Percentiles rank a stretch among this genome's conserved stretches.
phyloP scores from a whole-genome alignment of 73 alveolate genomes.

The Paraurostyla sp. region DNA sequence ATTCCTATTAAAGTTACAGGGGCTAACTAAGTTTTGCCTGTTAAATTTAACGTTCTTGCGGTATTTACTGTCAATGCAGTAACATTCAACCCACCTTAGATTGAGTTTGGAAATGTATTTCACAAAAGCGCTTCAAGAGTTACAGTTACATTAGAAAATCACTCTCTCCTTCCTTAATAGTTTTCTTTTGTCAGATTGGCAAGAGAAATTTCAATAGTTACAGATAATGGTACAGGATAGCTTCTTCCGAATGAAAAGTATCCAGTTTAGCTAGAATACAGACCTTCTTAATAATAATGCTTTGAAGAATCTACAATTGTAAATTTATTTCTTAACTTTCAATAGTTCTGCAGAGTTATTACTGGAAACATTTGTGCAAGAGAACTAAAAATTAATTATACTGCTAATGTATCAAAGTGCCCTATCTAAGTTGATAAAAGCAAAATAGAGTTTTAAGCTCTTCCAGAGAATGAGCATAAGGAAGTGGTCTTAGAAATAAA shows the following conservation, averaged over 20 bases:
- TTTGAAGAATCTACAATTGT: conserved; percentile 79
- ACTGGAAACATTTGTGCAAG: conserved; percentile 91
- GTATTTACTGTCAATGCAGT: conserved; percentile 82
- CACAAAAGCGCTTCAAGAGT: conserved; percentile 90
- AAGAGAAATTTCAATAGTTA: conserved; percentile 88
- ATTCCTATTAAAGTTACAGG: conserved; percentile 92
- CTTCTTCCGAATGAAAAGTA: conserved; percentile 91
- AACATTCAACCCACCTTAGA: conserved; percentile 81
- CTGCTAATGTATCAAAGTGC: conserved; percentile 84
- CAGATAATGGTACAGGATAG: conserved; percentile 92
- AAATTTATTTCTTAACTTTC: neutral
- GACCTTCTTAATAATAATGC: conserved; percentile 79
- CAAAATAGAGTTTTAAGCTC: conserved; percentile 85
- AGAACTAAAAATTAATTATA: conserved; percentile 81
- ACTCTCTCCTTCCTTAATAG: conserved; percentile 92
- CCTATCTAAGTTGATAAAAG: conserved; percentile 79
- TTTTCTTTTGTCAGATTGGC: conserved; percentile 95
- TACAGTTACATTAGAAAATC: conserved; percentile 87
- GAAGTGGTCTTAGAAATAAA: conserved; percentile 79
- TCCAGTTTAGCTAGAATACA: conserved; percentile 80
- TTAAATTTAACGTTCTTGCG: conserved; percentile 76
- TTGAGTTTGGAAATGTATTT: conserved; percentile 90
- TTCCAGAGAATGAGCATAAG: conserved; percentile 82
- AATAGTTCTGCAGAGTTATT: conserved; percentile 71
- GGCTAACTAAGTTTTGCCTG: conserved; percentile 93